Evolutionary conservation across 2,329 filamentous ascomycete genomes (phyloP).

Genomic region (Drechmeria coniospora): DNA sequence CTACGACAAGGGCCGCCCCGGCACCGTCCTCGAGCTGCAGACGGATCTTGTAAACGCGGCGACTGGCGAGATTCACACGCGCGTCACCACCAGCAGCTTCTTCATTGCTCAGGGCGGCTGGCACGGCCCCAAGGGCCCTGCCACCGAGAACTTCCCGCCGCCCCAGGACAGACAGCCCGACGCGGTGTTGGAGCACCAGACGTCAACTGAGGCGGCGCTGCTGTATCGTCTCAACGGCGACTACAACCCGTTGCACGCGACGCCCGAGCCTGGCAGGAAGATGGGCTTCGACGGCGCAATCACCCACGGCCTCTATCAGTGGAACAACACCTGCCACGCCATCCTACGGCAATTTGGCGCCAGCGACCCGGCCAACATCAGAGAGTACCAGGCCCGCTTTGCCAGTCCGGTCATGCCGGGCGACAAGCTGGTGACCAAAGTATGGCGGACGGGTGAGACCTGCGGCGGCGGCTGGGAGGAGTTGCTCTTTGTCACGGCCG

Average conservation of each 20-base stretch:
- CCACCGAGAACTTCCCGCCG: slow-evolving; percentile 62
- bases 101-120: slow-evolving; percentile 68
- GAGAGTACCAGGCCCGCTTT: slow-evolving; percentile 80
- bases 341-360: slow-evolving; percentile 59
- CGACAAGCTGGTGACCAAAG: slow-evolving; percentile 65
- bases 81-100: slow-evolving; percentile 56
- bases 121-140: slow-evolving; percentile 82
- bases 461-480: slow-evolving; percentile 62
- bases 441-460: slow-evolving; percentile 59
- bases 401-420: slow-evolving; percentile 72
- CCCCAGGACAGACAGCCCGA: slow-evolving; percentile 63
- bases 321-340: slow-evolving; percentile 64
- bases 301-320: slow-evolving; percentile 78
- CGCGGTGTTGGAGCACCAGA: slow-evolving; percentile 53
- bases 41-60: slow-evolving; percentile 56
- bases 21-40: slow-evolving; percentile 69
- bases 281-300: slow-evolving; percentile 88
- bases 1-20: slow-evolving; percentile 78
- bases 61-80: slow-evolving; percentile 55
- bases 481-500: slow-evolving; percentile 61
- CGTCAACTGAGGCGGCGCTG: slow-evolving; percentile 54
- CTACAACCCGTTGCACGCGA: slow-evolving; percentile 86
- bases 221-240: slow-evolving; percentile 81
- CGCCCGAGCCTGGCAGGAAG: slow-evolving; percentile 67
- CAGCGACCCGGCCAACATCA: slow-evolving; percentile 66